phyloP scores from a whole-genome alignment of 2,329 filamentous ascomycete genomes.

The Aspergillus intermedius region DNA sequence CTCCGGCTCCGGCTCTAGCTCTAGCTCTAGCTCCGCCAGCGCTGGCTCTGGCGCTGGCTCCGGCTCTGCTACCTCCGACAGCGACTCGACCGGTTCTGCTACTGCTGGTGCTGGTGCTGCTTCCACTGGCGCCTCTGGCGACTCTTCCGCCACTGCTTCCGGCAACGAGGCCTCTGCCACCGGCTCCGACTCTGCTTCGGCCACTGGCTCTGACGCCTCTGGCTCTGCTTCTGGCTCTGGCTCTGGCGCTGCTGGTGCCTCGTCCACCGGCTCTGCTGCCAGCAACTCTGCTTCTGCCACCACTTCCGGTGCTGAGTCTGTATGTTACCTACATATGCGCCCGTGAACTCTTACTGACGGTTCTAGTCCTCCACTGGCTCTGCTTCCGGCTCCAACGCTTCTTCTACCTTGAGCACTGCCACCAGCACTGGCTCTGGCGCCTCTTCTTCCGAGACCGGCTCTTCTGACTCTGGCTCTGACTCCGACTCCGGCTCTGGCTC shows the following conservation, averaged over 20 bases:
- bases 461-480: not conserved
- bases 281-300: not conserved
- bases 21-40: conserved; percentile 2
- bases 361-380: not conserved
- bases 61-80: not conserved
- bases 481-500: conserved; percentile 1
- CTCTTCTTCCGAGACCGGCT: conserved; percentile 4
- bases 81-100: conserved; percentile 8
- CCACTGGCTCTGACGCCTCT: conserved; percentile 1
- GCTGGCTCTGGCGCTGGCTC: not conserved
- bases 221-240: not conserved
- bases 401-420: not conserved
- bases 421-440: conserved; percentile 3
- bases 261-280: conserved; percentile 5
- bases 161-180: conserved; percentile 5
- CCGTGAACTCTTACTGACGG: too few relatives aligned
- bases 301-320: not conserved
- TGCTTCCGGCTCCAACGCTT: conserved; percentile 7
- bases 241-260: not conserved
- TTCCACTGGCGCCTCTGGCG: conserved; percentile 11
- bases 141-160: not conserved
- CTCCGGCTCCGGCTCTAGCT: conserved; percentile 4
- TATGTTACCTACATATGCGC: too few relatives aligned
- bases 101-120: conserved; percentile 13
- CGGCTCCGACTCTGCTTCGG: conserved; percentile 3